Base-by-base conservation (phyloP, 805 yeast genomes). In the Starmerella potacharoeniae region DNA sequence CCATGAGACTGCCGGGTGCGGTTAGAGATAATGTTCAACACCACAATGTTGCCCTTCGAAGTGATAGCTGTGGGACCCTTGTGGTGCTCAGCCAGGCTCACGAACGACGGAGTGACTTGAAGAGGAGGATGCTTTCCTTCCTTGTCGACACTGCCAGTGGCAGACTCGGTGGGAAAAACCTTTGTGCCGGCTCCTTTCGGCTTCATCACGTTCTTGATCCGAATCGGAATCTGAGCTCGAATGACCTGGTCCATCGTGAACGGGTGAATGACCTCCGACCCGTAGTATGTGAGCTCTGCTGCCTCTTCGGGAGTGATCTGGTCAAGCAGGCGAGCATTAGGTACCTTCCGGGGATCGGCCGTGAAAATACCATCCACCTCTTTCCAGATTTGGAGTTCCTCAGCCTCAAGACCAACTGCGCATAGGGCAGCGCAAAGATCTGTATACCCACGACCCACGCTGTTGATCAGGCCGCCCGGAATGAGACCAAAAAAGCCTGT, bases 211-310 rank as follows among this genome's bases (percentile, higher is more conserved):
- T 93, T 93, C 71, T 93, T 93, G 65, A 93, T 93, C 67, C 97
- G 81, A 68, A 93, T 93, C 48, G 98, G 98, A 67, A 93, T 93
- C 67, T 84, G 86, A 29, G 97, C 97, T 63, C 83, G 81, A 64
- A 93, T 93, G 55, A 91, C 98, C 73, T 93, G 98, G 73, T 91
- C 97, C 98, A 93, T 93, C 28, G 98, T 93, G 75, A 93, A 90
- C 3, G 98, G 98, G 67, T 93, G 98, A 64, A 93, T 93, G 61
- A 93, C 98, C 72, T 93, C 98, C 2, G 95, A 84, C 46, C 98
- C 98, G 67, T 93, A 93, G 71, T 93, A 93, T 1, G 98, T 93
- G 69, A 93, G 79, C 73, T 93, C 98, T 0, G 97, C 93, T 5
- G 98, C 98, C 73, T 93, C 98, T 67, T 93, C 97, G 4, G 98